Evolutionary conservation across 305 asterid species (phyloP).

Genomic region (Solanum hybrid): DNA sequence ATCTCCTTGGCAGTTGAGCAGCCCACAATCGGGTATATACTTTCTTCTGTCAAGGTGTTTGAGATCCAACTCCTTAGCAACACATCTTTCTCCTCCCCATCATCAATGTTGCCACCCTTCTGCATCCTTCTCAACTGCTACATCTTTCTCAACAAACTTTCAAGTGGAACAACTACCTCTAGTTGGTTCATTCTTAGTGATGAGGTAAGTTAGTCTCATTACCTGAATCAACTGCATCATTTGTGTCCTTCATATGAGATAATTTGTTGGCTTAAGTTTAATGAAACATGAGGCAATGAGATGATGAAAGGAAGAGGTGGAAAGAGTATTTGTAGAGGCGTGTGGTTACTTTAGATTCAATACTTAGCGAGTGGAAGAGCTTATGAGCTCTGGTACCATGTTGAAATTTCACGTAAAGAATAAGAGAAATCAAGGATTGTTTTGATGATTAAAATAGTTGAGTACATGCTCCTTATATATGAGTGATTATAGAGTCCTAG

Average conservation of each 20-base stretch:
- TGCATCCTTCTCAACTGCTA: not conserved
- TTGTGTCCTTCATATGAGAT: not conserved
- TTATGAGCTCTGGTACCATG: not conserved
- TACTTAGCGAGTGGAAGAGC: not conserved
- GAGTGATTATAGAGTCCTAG: not conserved
- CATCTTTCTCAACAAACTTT: too few species aligned
- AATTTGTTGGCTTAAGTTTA: not conserved
- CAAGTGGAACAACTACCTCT: not conserved
- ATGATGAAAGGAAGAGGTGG: not conserved
- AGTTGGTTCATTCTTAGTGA: not conserved
- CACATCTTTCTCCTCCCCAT: not conserved
- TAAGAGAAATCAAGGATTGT: not conserved
- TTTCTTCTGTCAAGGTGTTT: not conserved
- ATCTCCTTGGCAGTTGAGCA: not conserved
- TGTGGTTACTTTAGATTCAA: not conserved
- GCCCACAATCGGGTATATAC: not conserved
- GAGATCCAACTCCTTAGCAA: not conserved
- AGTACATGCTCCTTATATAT: not conserved
- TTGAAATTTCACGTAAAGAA: not conserved
- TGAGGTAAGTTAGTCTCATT: not conserved
- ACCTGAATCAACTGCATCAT: not conserved
- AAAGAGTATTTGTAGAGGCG: not conserved
- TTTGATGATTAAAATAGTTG: not conserved
- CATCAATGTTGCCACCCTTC: not conserved
- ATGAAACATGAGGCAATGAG: not conserved